Evolutionary conservation across 768 basidiomycete genomes (phyloP), one percentile per base, ranked within the genome.

Genomic region (Mycena metata): DNA sequence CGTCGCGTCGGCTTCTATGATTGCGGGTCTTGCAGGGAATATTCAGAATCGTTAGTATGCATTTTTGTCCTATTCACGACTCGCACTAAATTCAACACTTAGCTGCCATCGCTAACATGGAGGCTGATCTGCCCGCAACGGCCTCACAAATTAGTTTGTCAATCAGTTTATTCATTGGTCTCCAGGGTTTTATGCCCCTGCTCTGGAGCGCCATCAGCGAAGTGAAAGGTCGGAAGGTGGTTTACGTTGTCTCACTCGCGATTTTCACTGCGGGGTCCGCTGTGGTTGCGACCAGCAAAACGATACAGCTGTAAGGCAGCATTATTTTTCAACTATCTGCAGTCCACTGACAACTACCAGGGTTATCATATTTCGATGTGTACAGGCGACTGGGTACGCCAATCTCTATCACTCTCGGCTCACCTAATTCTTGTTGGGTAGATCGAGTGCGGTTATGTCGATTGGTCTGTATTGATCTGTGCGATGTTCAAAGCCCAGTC

Each of bases 161-260:
- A 66, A 80, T 94, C 16, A 90, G 92, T 0, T 67, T 90, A n/a
- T 95, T 92, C 76, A 91, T 93, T 65, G 78, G 90, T 3, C 72
- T 92, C 13, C 94, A 95, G 76, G 93, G 94, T 3, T 76, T 80
- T 13, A 78, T 89, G 60, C 94, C 93, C 0, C 72, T 92, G 13
- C 41, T 90, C 5, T 94, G 93, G 93, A 86, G 84, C 60, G 85
- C 88, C 0, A 79, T 91, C 26, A 90, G 90, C 62, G 94, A 95
- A 77, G 86, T 95, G 36, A 89, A 88, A 73, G 94, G 93, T 10
- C 82, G 93, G 60, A 94, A 88, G 89, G 64, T 84, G 19, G 86
- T 91, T 2, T 91, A 90, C 72, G 70, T 90, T 1, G 58, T 82
- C 15, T 87, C 89, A 13, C 78, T 88, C 30, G 74, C 81, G 11